Conservation (phyloP, 129 eudicot species). For the Artemisia tridentata region DNA sequence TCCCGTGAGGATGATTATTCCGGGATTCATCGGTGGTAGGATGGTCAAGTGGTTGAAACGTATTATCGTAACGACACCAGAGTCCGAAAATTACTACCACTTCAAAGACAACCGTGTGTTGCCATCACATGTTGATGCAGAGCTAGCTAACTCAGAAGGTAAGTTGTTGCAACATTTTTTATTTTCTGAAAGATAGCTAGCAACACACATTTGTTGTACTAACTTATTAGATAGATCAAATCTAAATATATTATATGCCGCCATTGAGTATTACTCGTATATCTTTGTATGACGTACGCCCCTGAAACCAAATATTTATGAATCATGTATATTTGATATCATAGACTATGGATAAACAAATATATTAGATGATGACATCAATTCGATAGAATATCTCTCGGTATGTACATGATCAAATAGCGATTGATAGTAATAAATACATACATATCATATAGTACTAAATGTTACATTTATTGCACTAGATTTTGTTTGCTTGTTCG, state of each 20-base stretch:
- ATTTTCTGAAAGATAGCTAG: too few relatives aligned
- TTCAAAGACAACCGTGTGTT: conserved; percentile 81
- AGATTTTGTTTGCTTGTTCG: neutral
- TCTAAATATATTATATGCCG: neutral
- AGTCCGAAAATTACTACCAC: conserved; percentile 79
- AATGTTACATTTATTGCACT: neutral
- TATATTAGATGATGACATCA: neutral
- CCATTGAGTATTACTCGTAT: neutral
- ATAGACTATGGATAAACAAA: too few relatives aligned
- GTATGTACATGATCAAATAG: neutral
- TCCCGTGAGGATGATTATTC: conserved; percentile 83
- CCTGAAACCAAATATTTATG: conserved; percentile 5
- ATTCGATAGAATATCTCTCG: neutral
- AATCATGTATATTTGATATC: neutral
- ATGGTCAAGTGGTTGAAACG: conserved; percentile 98
- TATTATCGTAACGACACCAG: conserved; percentile 64
- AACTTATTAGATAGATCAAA: too few relatives aligned
- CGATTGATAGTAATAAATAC: conserved; percentile 14
- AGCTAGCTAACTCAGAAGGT: conserved; percentile 95
- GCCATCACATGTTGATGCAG: conserved; percentile 93
- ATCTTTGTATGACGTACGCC: neutral
- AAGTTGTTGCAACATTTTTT: neutral
- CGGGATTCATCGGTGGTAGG: conserved; percentile 91
- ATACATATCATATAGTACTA: conserved; percentile 3
- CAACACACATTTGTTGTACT: neutral